These are phyloP conservation scores for Pythium chondricola DNA, from an alignment of 352 stramenopile species.

Conservation along the genomic window DNA sequence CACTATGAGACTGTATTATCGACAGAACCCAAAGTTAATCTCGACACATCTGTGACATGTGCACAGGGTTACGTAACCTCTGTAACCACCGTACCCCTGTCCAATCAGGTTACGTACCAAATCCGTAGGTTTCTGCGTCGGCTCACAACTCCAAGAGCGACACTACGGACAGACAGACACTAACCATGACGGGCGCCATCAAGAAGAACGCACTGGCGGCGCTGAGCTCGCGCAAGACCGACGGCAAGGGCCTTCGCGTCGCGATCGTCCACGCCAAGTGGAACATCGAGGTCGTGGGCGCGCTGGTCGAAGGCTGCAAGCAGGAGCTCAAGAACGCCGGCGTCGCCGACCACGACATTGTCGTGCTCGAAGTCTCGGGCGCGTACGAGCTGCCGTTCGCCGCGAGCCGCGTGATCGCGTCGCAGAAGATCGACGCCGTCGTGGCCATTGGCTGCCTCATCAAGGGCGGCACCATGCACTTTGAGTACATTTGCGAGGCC, in stretches of 20 bases:
- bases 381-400: slow-evolving; percentile 96
- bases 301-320: slow-evolving; percentile 57
- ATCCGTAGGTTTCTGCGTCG: too few relatives aligned
- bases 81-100: too few relatives aligned
- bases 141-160: too few relatives aligned
- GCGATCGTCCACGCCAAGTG: slow-evolving; percentile 83
- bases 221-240: slow-evolving; percentile 72
- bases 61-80: too few relatives aligned
- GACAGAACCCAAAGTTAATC: too few relatives aligned
- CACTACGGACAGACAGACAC: too few relatives aligned
- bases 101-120: too few relatives aligned
- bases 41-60: neutral
- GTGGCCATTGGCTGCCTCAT: slow-evolving; percentile 93
- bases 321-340: slow-evolving; percentile 55
- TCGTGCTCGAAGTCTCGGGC: slow-evolving; percentile 87
- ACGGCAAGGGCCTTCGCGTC: slow-evolving; percentile 66
- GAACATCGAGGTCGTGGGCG: slow-evolving; percentile 78
- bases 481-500: slow-evolving; percentile 98
- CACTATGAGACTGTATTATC: slow-evolving; percentile 2
- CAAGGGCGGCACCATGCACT: slow-evolving; percentile 98
- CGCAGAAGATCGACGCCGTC: slow-evolving; percentile 94
- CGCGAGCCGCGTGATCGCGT: slow-evolving; percentile 84
- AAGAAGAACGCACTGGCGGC: slow-evolving; percentile 71
- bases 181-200: slow-evolving; percentile 32
- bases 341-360: slow-evolving; percentile 62